phyloP scores from a whole-genome alignment of 208 protist species.

The Acanthamoeba culbertsoni region DNA sequence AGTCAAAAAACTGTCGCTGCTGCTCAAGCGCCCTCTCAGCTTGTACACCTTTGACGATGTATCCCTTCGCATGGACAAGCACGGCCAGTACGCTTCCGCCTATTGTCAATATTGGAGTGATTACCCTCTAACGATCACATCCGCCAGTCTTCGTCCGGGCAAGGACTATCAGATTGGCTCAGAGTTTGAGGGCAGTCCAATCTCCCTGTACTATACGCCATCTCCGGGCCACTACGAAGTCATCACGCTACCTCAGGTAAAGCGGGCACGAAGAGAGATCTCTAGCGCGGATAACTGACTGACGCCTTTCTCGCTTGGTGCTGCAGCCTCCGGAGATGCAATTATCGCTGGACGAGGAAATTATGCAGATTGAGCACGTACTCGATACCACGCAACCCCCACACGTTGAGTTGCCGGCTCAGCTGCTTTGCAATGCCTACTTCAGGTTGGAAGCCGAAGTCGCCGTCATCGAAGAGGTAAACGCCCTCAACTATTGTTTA shows the following conservation, averaged over 20 bases:
- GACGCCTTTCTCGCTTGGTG: not conserved
- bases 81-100: not conserved
- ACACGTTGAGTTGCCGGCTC: not conserved
- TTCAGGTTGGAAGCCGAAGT: not conserved
- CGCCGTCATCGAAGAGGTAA: not conserved
- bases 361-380: not conserved
- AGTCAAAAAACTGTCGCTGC: not conserved
- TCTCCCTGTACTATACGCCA: conserved; percentile 23
- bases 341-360: not conserved
- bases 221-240: conserved; percentile 51
- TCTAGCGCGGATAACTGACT: not conserved
- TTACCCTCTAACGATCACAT: not conserved
- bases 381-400: not conserved
- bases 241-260: not conserved
- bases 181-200: not conserved
- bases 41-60: conserved; percentile 31
- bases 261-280: too few species aligned
- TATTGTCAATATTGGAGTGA: not conserved
- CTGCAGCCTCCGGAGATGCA: not conserved
- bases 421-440: not conserved
- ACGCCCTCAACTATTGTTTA: not conserved
- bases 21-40: not conserved
- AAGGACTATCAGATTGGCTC: not conserved
- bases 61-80: not conserved
- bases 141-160: not conserved